A percentile compares a stretch with the other conserved stretches of the same genome.
These are phyloP conservation scores for Tolypocladium sp. DNA, from an alignment of 2,329 filamentous ascomycete genomes.

Conservation along the genomic window DNA sequence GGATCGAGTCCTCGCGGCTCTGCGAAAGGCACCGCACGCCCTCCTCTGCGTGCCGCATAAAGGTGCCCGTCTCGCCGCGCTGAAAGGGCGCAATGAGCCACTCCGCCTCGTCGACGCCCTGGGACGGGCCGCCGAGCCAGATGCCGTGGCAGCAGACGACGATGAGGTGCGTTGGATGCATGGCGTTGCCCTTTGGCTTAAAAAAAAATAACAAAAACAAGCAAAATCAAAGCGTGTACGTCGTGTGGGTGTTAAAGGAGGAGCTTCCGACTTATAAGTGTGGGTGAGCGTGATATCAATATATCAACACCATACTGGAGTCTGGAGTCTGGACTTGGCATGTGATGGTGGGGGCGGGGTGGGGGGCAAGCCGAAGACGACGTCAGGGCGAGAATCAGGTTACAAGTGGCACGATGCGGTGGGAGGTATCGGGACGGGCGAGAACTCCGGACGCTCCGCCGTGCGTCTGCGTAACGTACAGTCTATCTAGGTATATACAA, in stretches of 20 bases:
- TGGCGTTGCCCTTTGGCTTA: not conserved
- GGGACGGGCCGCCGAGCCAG: slow-evolving; percentile 50
- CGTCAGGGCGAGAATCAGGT: not conserved
- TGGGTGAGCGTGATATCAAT: not conserved
- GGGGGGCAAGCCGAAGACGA: not conserved
- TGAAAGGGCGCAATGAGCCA: slow-evolving; percentile 76
- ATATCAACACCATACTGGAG: too few species aligned
- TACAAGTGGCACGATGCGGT: not conserved
- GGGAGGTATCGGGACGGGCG: not conserved
- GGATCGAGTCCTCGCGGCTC: slow-evolving; percentile 32
- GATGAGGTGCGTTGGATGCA: slow-evolving; percentile 43
- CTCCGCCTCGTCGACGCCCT: slow-evolving; percentile 46
- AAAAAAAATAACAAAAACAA: too few species aligned
- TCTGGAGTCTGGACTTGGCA: not conserved
- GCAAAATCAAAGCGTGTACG: not conserved
- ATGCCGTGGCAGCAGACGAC: slow-evolving; percentile 81
- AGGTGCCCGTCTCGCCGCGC: slow-evolving; percentile 67
- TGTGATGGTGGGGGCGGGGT: not conserved
- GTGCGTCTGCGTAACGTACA: not conserved
- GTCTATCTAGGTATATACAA: not conserved
- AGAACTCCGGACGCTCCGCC: not conserved
- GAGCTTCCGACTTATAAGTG: not conserved
- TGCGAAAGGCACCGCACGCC: slow-evolving; percentile 46
- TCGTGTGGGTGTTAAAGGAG: not conserved
- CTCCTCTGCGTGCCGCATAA: slow-evolving; percentile 63